A percentile compares a stretch with the other conserved stretches of the same genome.
phyloP scores from a whole-genome alignment of 805 yeast species.

The Cyberlindnera galapagoensis region DNA sequence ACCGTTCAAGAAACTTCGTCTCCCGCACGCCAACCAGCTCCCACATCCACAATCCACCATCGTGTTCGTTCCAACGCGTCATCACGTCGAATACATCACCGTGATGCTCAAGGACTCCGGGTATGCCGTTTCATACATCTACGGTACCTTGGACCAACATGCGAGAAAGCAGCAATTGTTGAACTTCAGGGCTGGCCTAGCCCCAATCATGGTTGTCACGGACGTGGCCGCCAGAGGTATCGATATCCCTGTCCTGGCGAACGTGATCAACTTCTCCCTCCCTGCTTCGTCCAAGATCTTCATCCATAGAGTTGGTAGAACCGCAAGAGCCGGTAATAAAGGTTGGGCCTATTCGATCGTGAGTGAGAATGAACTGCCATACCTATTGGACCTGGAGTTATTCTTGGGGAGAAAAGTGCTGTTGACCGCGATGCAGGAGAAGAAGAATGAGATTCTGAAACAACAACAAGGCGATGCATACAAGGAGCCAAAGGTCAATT shows the following conservation, averaged over 20 bases:
- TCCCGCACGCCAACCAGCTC: slow-evolving; percentile 75
- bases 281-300: slow-evolving; percentile 92
- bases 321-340: slow-evolving; percentile 96
- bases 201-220: slow-evolving; percentile 88
- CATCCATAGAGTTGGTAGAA: slow-evolving; percentile 97
- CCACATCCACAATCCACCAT: slow-evolving; percentile 87
- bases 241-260: slow-evolving; percentile 93
- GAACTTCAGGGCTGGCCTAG: slow-evolving; percentile 77
- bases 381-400: slow-evolving; percentile 80
- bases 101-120: slow-evolving; percentile 68
- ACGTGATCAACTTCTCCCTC: slow-evolving; percentile 84
- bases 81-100: slow-evolving; percentile 91
- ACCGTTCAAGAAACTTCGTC: slow-evolving; percentile 42
- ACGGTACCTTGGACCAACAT: slow-evolving; percentile 91
- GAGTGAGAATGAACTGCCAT: slow-evolving; percentile 81
- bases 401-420: slow-evolving; percentile 81
- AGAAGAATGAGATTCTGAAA: slow-evolving; percentile 47
- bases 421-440: slow-evolving; percentile 62
- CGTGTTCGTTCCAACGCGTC: slow-evolving; percentile 93
- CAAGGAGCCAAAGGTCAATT: slow-evolving; percentile 56
- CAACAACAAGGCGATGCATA: slow-evolving; percentile 36
- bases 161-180: slow-evolving; percentile 88
- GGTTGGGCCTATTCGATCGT: slow-evolving; percentile 98
- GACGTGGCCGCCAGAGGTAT: slow-evolving; percentile 99
- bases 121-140: slow-evolving; percentile 81